These are phyloP conservation scores for Pseudogymnoascus sp. DNA, from an alignment of 2,329 filamentous ascomycete genomes.

Conservation along the genomic window DNA sequence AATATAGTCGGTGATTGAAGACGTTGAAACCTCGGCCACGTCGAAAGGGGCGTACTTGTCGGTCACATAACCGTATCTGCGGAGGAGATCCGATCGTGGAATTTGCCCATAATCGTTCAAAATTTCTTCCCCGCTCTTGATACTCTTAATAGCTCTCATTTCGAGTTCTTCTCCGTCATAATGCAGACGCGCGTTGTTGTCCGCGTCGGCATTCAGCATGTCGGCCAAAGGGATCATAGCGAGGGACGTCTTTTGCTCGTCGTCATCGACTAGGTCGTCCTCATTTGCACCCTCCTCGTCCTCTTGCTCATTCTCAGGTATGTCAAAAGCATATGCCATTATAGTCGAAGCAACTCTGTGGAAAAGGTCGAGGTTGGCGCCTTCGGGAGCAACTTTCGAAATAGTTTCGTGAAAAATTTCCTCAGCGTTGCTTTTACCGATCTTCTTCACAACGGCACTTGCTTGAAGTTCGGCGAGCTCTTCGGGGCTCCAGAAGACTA, in stretches of 20 bases:
- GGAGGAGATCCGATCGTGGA: slow-evolving; percentile 57
- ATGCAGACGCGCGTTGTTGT: slow-evolving; percentile 50
- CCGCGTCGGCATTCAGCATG: slow-evolving; percentile 61
- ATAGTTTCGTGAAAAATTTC: slow-evolving; percentile 47
- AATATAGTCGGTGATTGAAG: slow-evolving; percentile 33
- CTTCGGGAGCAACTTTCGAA: slow-evolving; percentile 42
- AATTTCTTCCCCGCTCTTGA: slow-evolving; percentile 52
- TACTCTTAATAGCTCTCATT: slow-evolving; percentile 54
- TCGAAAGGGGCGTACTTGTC: slow-evolving; percentile 57
- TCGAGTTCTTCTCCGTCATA: slow-evolving; percentile 38
- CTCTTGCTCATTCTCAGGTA: slow-evolving; percentile 31
- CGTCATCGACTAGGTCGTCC: slow-evolving; percentile 39
- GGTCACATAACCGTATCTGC: slow-evolving; percentile 62
- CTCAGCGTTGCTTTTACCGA: slow-evolving; percentile 54
- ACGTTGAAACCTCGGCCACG: slow-evolving; percentile 54
- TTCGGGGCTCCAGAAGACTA: slow-evolving; percentile 59
- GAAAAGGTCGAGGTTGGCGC: slow-evolving; percentile 38
- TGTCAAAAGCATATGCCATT: slow-evolving; percentile 68
- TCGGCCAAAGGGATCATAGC: slow-evolving; percentile 67
- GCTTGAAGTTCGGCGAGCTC: slow-evolving; percentile 57
- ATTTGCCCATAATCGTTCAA: slow-evolving; percentile 65
- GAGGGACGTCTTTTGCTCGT: slow-evolving; percentile 41
- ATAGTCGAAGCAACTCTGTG: slow-evolving; percentile 61
- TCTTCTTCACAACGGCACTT: slow-evolving; percentile 56
- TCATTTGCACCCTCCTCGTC: slow-evolving; percentile 38